Evolutionary conservation across 805 yeast species (phyloP), one percentile per base, ranked within the genome.

Genomic region (Ogataea wickerhamii): DNA sequence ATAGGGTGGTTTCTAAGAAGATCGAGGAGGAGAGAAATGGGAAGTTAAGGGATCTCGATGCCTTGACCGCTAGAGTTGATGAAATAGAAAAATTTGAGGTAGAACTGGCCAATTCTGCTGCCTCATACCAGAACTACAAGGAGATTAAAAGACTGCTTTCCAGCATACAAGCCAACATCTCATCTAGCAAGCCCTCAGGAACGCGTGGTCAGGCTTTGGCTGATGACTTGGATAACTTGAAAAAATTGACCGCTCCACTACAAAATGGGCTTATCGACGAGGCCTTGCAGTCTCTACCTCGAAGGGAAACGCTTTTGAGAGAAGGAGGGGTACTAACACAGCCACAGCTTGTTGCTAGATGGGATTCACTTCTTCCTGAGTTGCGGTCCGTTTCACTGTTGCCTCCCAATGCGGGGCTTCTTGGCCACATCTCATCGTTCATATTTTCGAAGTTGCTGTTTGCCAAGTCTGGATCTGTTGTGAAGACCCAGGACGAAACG

Each of bases 331-430:
- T 91, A 19, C 69, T 89, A 47, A 78, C 94, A 11, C 79, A 76
- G 46, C 74, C 87, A 19, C 96, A 88, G 64, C 70, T 88, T 32
- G 73, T 82, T 44, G 71, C 84, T 28, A 79, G 95, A 54, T 87
- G 95, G 86, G 76, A 79, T 47, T 67, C 80, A 37, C 71, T 93
- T 43, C 80, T 74, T 17, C 93, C 94, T 12, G 95, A 91, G 65
- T 76, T 93, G 57, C 81, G 95, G 62, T 78, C 87, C 21, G 89
- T 94, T 6, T 80, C 96, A 4, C 67, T 93, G 51, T 75, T 89
- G 45, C 97, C 98, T 38, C 95, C 94, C 51, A 86, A 91, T 56
- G 95, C 98, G 18, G 98, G 98, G 56, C 74, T 93, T 38, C 75
- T 91, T 52, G 98, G 96, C 21, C 96, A 93, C 63, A 61, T 88